These are phyloP conservation scores for Ophiostoma ulmi DNA, from an alignment of 2,329 filamentous ascomycete species.

Conservation along the genomic window DNA sequence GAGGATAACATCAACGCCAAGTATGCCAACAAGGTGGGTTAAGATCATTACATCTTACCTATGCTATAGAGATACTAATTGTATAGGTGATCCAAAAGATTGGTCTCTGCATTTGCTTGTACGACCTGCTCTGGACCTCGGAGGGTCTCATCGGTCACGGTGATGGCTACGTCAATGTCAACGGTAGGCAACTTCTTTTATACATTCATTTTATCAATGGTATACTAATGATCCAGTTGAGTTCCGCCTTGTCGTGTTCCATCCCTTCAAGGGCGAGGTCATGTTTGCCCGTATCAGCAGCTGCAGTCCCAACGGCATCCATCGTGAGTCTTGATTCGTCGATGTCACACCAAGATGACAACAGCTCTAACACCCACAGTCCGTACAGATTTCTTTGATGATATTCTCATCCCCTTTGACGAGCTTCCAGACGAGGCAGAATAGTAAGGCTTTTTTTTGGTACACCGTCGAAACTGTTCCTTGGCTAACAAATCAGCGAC, in stretches of 20 bases:
- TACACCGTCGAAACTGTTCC: not conserved
- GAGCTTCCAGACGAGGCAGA: constrained; percentile 69
- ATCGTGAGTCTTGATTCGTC: constrained; percentile 24
- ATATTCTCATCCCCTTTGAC: constrained; percentile 73
- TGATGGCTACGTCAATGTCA: constrained; percentile 87
- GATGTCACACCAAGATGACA: not conserved
- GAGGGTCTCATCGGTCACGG: constrained; percentile 93
- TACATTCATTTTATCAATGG: not conserved
- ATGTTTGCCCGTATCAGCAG: constrained; percentile 78
- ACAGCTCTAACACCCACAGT: constrained; percentile 44
- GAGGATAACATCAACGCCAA: constrained; percentile 97
- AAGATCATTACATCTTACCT: too few species aligned
- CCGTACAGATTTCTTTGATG: constrained; percentile 86
- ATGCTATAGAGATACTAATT: not conserved
- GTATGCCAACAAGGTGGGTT: constrained; percentile 74
- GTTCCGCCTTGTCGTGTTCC: constrained; percentile 88
- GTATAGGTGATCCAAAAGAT: constrained; percentile 71
- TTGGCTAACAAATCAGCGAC: constrained; percentile 45
- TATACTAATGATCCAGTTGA: constrained; percentile 55
- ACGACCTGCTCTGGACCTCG: constrained; percentile 81
- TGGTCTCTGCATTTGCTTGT: constrained; percentile 88
- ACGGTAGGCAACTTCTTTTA: constrained; percentile 51
- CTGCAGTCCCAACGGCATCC: constrained; percentile 38
- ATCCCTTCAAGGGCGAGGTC: constrained; percentile 92
- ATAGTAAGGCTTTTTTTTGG: constrained; percentile 53